Conservation (phyloP, 768 basidiomycete species). For the Psilocybe cubensis region DNA sequence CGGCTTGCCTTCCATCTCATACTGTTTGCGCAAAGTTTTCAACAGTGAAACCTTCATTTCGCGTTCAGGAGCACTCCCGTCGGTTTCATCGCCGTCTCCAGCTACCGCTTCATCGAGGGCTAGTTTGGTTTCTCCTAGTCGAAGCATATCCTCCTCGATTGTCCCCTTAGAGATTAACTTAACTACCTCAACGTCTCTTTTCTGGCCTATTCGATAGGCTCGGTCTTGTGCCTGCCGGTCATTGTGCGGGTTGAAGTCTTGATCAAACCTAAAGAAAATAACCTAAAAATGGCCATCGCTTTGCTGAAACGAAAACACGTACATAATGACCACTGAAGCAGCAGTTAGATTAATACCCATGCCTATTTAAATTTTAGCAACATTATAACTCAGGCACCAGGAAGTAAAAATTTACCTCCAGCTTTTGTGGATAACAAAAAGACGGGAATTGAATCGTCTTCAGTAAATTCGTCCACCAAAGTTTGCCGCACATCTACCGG, state of each 20-base stretch:
- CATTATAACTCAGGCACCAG: neutral
- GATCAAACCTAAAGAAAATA: constrained; percentile 72
- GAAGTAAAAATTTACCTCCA: constrained; percentile 49
- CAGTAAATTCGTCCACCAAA: constrained; percentile 94
- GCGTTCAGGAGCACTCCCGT: constrained; percentile 71
- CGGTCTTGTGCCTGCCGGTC: constrained; percentile 98
- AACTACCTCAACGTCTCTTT: constrained; percentile 91
- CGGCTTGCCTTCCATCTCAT: neutral
- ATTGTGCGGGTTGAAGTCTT: constrained; percentile 98
- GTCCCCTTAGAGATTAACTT: constrained; percentile 91
- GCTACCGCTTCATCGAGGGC: constrained; percentile 94
- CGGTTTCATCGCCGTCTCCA: constrained; percentile 68
- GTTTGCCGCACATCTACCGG: constrained; percentile 93
- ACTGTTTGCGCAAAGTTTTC: constrained; percentile 78
- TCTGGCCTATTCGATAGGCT: constrained; percentile 96
- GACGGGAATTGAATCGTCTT: constrained; percentile 82
- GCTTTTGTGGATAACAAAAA: constrained; percentile 94
- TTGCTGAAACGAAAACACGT: constrained; percentile 22
- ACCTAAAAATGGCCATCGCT: neutral
- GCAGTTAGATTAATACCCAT: constrained; percentile 98
- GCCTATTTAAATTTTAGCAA: constrained; percentile 33
- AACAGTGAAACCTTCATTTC: constrained; percentile 89
- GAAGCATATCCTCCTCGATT: constrained; percentile 96
- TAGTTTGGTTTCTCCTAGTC: constrained; percentile 87
- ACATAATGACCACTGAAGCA: constrained; percentile 95